These are phyloP conservation scores for Aspergillus hortae DNA, from an alignment of 2,329 filamentous ascomycete genomes.

Conservation along the genomic window DNA sequence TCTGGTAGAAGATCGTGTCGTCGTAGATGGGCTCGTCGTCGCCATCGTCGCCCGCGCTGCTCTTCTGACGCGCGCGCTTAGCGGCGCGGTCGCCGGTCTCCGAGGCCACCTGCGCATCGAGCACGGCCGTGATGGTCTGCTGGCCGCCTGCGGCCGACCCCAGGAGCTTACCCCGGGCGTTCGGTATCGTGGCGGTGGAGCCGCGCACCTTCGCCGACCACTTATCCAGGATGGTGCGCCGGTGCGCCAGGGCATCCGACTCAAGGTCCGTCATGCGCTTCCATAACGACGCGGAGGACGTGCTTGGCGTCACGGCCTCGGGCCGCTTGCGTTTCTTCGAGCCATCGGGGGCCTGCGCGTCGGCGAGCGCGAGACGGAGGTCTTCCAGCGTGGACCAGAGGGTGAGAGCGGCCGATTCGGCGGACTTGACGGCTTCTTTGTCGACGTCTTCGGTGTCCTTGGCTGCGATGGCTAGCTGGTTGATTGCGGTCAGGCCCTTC, in stretches of 20 bases:
- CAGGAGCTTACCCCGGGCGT: slow-evolving; percentile 59
- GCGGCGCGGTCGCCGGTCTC: slow-evolving; percentile 31
- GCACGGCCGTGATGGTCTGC: slow-evolving; percentile 48
- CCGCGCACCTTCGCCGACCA: slow-evolving; percentile 79
- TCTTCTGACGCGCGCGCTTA: slow-evolving; percentile 29
- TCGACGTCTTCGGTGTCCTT: slow-evolving; percentile 33
- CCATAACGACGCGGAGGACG: slow-evolving; percentile 67
- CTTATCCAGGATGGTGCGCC: slow-evolving; percentile 75
- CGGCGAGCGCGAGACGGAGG: slow-evolving; percentile 37
- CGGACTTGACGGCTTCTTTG: slow-evolving; percentile 61
- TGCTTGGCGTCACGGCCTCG: slow-evolving; percentile 47
- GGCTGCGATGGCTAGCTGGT: slow-evolving; percentile 60
- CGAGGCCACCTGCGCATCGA: slow-evolving; percentile 44
- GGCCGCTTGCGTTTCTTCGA: slow-evolving; percentile 47
- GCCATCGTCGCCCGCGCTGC: slow-evolving; percentile 8
- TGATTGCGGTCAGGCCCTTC: slow-evolving; percentile 79
- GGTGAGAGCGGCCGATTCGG: slow-evolving; percentile 79
- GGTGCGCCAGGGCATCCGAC: slow-evolving; percentile 53
- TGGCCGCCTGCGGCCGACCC: slow-evolving; percentile 48
- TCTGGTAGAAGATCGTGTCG: slow-evolving; percentile 91
- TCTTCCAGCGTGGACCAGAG: slow-evolving; percentile 70
- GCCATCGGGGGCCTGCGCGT: slow-evolving; percentile 31
- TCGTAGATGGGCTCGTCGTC: slow-evolving; percentile 68
- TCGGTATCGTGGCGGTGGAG: slow-evolving; percentile 47
- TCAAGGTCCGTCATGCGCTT: slow-evolving; percentile 66